Evolutionary conservation across 225 moss, liverwort and hornwort species (phyloP).

Genomic region (Lunularia cruciata): DNA sequence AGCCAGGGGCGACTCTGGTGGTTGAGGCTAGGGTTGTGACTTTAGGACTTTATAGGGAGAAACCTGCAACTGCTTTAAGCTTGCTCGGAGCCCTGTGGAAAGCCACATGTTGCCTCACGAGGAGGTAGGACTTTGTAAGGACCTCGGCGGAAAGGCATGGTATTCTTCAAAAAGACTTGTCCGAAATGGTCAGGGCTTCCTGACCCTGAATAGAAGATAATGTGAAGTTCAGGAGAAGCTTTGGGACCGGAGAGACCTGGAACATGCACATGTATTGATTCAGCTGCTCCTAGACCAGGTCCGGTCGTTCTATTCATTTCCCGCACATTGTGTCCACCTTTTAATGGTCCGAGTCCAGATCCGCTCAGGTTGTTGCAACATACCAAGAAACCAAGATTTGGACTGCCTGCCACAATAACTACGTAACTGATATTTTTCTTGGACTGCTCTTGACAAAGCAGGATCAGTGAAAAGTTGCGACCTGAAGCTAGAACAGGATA

Average conservation of each 20-base stretch:
- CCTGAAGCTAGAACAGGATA: background rate
- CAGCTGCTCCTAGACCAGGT: background rate
- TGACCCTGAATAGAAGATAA: background rate
- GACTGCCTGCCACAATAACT: background rate
- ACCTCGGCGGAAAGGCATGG: background rate
- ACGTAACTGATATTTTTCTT: no score
- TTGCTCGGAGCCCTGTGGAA: background rate
- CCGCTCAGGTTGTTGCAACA: conserved; percentile 3
- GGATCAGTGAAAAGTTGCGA: background rate
- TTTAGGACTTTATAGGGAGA: background rate
- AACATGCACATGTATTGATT: background rate
- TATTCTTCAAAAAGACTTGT: background rate
- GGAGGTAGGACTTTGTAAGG: background rate
- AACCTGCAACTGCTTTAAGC: background rate
- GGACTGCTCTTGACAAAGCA: background rate
- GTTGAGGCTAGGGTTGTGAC: background rate
- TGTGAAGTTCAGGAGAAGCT: background rate
- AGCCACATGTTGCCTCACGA: background rate
- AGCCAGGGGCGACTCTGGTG: background rate
- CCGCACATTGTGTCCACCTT: background rate
- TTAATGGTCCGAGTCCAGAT: background rate
- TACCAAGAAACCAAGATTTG: background rate
- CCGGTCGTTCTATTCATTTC: no score
- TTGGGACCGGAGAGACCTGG: background rate
- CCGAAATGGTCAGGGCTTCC: background rate